Conservation (phyloP, 768 basidiomycete genomes). For the Cyathus striatus region DNA sequence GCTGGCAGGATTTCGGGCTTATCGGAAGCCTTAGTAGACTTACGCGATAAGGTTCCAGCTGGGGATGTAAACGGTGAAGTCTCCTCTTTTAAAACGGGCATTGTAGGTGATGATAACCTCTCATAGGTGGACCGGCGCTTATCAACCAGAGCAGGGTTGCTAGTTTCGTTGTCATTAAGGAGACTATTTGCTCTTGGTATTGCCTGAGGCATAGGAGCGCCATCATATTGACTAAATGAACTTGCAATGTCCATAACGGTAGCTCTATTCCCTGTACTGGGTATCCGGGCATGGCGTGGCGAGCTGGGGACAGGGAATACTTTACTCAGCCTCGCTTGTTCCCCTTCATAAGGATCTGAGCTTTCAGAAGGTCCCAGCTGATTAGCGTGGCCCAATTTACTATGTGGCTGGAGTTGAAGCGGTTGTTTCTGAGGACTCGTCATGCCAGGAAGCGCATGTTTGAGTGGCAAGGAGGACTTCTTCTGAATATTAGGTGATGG, state of each 20-base stretch:
- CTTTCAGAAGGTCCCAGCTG: too few species aligned
- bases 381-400: too few species aligned
- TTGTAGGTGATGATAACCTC: constrained; percentile 52
- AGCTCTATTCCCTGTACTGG: constrained; percentile 64
- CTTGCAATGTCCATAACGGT: constrained; percentile 79
- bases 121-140: constrained; percentile 66
- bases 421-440: too few species aligned
- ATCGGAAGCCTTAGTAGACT: not conserved
- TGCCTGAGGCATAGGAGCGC: not conserved
- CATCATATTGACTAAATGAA: constrained; percentile 34
- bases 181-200: not conserved
- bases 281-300: constrained; percentile 53
- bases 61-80: constrained; percentile 54
- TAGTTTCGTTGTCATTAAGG: not conserved
- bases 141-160: constrained; percentile 29
- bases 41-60: constrained; percentile 43
- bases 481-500: not conserved
- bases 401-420: not conserved
- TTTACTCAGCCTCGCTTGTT: not conserved
- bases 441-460: constrained; percentile 39
- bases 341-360: too few species aligned
- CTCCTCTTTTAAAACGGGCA: constrained; percentile 69
- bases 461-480: constrained; percentile 7
- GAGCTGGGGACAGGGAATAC: constrained; percentile 30
- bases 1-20: too few species aligned